Evolutionary conservation across 164 flowering plant species (phyloP), one percentile per base, ranked within the genome.

Genomic region (grape (Vitis vinifera)): DNA sequence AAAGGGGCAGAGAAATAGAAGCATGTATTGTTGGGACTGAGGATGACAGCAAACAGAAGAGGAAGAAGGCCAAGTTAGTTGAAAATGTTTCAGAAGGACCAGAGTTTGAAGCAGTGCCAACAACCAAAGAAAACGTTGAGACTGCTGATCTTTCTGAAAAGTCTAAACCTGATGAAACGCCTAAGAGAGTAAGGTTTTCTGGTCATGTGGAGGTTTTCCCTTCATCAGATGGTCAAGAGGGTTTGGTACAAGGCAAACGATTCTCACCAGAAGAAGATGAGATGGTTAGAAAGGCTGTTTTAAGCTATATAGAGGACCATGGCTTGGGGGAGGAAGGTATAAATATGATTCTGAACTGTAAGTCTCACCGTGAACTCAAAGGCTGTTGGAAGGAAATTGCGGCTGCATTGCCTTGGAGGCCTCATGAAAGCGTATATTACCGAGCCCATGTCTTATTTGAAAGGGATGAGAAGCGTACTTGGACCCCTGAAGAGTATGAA

Each of bases 361-460:
- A 10, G 9, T 3, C 8, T 1, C 10, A 79, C 66, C 75, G 70
- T 15, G 76, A 73, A 68, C 9, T 76, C 12, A 82, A 15, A 65
- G 19, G 62, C 51, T 85, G 87, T 73, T 85, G 88, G 87, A 71
- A 72, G 55, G 84, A 86, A 59, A 37, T 37, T 2, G 52, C 70
- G 31, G 77, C 79, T 37, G 44, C 58, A 59, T 37, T 88, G 68
- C 90, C 90, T 9, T 77, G 81, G 79, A 81, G 97, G 74, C 82
- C 97, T 50, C 0, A 1, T 1, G 1, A 0, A 11, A 73, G 84
- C 62, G 65, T 89, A 27, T 81, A 80, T 73, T 13, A 69, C 31
- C 81, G 97, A 68, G 92, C 83, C 29, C 94, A 87, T 75, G 17
- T 71, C 7, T 57, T 91, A 63, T 86, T 86, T 75, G 81, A 82